A percentile compares a stretch with the other conserved stretches of the same genome.
phyloP scores from a whole-genome alignment of 768 basidiomycete genomes.

The Grammothele lineata region DNA sequence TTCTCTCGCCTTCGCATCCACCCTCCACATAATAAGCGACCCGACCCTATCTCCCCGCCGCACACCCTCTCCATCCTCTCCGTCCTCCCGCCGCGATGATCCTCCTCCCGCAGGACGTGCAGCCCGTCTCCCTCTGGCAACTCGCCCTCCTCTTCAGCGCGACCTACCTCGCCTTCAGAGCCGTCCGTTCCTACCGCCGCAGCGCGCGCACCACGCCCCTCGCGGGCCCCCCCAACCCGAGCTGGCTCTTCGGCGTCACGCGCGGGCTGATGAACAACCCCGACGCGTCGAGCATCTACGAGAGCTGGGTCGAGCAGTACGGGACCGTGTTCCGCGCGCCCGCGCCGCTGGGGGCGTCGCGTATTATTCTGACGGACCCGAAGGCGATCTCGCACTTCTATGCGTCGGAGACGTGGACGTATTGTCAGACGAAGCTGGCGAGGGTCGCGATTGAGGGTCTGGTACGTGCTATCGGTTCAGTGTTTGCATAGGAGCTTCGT shows the following conservation, averaged over 20 bases:
- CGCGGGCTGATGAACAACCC: constrained; percentile 26
- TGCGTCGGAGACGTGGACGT: constrained; percentile 45
- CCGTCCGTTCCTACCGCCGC: constrained; percentile 9
- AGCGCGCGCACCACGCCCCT: constrained; percentile 31
- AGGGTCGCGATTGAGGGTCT: constrained; percentile 34
- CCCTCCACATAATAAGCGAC: no score
- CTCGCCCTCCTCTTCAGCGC: not conserved
- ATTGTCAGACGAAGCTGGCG: constrained; percentile 35
- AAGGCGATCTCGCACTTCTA: constrained; percentile 51
- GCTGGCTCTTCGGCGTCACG: constrained; percentile 38
- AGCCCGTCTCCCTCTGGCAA: not conserved
- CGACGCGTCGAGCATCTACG: constrained; percentile 33
- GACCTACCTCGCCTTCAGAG: constrained; percentile 17
- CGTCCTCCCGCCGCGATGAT: no score
- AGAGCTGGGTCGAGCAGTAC: constrained; percentile 44
- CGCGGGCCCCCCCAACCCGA: constrained; percentile 38
- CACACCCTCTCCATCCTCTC: no score
- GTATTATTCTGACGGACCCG: constrained; percentile 23
- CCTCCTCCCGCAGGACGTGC: no score
- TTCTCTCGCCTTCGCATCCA: no score
- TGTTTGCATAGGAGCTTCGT: not conserved
- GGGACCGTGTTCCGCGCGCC: constrained; percentile 45
- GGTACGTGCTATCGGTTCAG: constrained; percentile 20
- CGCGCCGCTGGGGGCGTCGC: constrained; percentile 12
- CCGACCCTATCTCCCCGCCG: no score